Conservation (phyloP, 345 rosid species). For the Turritis glabra region DNA sequence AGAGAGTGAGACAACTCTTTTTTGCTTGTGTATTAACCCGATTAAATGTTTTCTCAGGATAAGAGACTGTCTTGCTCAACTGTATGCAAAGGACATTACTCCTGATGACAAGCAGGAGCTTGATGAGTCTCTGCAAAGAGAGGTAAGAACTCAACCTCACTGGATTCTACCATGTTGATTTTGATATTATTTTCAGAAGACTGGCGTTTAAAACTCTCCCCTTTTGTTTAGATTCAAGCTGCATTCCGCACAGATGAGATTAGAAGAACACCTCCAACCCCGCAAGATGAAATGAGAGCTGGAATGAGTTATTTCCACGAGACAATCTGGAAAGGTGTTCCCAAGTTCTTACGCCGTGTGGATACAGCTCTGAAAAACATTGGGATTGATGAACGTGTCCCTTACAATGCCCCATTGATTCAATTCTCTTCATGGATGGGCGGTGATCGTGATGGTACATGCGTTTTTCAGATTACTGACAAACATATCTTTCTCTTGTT, state of each 20-base stretch:
- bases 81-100: conserved; percentile 92
- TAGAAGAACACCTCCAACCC: conserved; percentile 95
- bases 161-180: not conserved
- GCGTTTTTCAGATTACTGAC: not conserved
- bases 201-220: not conserved
- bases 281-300: conserved; percentile 99
- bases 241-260: conserved; percentile 99
- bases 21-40: not conserved
- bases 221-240: conserved; percentile 82
- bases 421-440: conserved; percentile 99
- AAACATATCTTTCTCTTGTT: not conserved
- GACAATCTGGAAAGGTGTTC: conserved; percentile 99
- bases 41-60: conserved; percentile 54
- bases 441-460: conserved; percentile 95
- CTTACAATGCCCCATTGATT: conserved; percentile 96
- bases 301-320: conserved; percentile 99
- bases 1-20: not conserved
- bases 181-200: not conserved
- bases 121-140: conserved; percentile 93
- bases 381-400: conserved; percentile 89
- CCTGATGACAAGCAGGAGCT: conserved; percentile 99
- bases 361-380: conserved; percentile 97
- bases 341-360: conserved; percentile 95
- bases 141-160: conserved; percentile 47
- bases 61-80: conserved; percentile 79